A percentile compares a stretch with the other conserved stretches of the same genome.
Conservation (phyloP, 139 green algal species). For the Coelastrella sp. region DNA sequence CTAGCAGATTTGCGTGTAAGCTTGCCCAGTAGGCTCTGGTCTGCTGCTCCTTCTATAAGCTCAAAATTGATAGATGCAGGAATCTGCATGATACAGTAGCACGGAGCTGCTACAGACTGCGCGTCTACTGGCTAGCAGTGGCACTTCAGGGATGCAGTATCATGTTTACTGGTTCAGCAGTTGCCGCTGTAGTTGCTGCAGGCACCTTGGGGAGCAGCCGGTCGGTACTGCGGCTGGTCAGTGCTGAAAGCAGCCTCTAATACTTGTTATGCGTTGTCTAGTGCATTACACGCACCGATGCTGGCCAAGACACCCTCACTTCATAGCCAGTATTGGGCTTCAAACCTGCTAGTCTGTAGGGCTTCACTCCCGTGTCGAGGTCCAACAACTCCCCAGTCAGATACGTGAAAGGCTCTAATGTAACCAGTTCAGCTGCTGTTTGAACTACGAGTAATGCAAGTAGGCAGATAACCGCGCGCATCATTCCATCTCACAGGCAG, state of each 20-base stretch:
- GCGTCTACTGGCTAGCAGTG: too few species aligned
- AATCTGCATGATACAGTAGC: too few species aligned
- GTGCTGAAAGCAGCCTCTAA: too few species aligned
- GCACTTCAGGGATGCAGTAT: too few species aligned
- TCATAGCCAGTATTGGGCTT: constrained; percentile 56
- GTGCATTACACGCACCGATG: constrained; percentile 52
- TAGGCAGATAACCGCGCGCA: not conserved
- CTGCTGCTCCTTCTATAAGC: not conserved
- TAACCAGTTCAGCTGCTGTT: not conserved
- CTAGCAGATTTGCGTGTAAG: not conserved
- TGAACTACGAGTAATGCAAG: not conserved
- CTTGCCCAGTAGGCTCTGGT: too few species aligned
- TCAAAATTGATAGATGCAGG: not conserved
- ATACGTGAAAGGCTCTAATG: not conserved
- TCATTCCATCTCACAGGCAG: not conserved
- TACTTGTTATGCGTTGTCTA: too few species aligned
- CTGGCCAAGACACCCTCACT: constrained; percentile 63
- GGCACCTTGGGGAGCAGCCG: too few species aligned
- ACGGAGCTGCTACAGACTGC: too few species aligned
- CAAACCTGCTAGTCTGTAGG: constrained; percentile 47
- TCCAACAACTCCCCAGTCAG: constrained; percentile 10
- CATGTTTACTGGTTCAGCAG: too few species aligned
- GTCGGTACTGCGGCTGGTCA: too few species aligned
- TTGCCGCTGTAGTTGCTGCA: too few species aligned
- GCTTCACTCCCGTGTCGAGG: constrained; percentile 13